Evolutionary conservation across 768 basidiomycete genomes (phyloP), one percentile per base, ranked within the genome.

Genomic region (Auricularia auricula-judae): DNA sequence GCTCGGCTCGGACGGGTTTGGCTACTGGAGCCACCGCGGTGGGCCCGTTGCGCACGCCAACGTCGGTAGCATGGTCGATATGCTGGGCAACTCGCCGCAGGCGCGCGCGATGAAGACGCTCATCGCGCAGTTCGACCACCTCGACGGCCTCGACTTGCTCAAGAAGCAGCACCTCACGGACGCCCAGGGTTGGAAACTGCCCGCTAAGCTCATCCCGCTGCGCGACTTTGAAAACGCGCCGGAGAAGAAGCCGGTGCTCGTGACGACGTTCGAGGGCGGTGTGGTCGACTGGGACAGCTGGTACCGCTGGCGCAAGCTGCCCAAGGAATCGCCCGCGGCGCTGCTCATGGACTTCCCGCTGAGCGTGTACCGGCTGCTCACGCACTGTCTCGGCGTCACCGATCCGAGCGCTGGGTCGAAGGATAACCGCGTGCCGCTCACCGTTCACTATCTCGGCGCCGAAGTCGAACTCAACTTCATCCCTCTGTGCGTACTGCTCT

Each of bases 1-100:
- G 34, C 71, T 79, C 39, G 80, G 80, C 23, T 69, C 71, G 5
- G 72, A 18, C 47, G 47, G 47, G 11, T 51, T 12, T 18, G 47
- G 47, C 47, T 51, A 14, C 47, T 51, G 47, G 47, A 51, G 47
- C 21, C 47, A 51, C 47, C 47, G 47, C 16, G 47, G 47, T 18
- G 47, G 47, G 47, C 47, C 47, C 18, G 16, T 51, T 8, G 18
- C 47, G 21, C 47, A 51, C 16, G 47, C 47, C 16, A 21, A 51
- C 47, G 11, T 51, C 18, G 47, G 47, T 18, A 18, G 18, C 18
- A 51, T 51, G 10, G 11, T 51, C 16, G 47, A 8, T 42, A 42
- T 42, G 39, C 39, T 42, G 10, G 47, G 18, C 18, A 18, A 51
- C 4, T 18, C 47, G 5, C 47, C 47, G 7, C 21, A 51, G 4